Evolutionary conservation across 164 flowering plant species (phyloP), one percentile per base, ranked within the genome.

Genomic region (Aristolochia fimbriata): DNA sequence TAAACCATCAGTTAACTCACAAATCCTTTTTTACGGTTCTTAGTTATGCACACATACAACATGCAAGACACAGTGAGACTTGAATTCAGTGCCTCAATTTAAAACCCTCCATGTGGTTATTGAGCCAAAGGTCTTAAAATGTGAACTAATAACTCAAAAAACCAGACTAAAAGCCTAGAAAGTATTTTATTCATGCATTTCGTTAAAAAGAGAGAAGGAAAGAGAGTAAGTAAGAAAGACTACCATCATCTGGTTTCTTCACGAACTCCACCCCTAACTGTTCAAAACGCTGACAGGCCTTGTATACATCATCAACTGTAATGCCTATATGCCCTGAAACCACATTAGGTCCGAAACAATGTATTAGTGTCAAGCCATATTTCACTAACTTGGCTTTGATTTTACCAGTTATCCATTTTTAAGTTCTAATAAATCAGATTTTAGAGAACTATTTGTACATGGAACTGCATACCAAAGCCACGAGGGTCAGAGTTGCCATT

Each of bases 401-500:
- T 49, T 49, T 15, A 49, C 19, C 8, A 15, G 30, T 27, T 27
- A 27, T 27, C 30, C 30, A 2, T 27, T 17, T 20, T n/a, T n/a
- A 2, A 17, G 52, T 17, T 49, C 52, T 4, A 49, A 49, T 4
- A 49, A 1, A 20, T 1, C 52, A 17, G 0, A 17, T 17, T 49
- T 20, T 20, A 2, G 22, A 49, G n/a, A 49, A 10, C 22, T 17
- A 49, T 6, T 4, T 49, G 52, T 49, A 20, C 20, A 17, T 49
- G 31, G 24, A 65, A 46, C 21, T 53, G 63, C 82, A 62, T 78
- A 93, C 99, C 99, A 78, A 86, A 93, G 41, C 97, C 97, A 73
- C 89, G 89, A 65, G 99, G 97, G 49, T 93, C 96, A 22, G 91
- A 76, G 74, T 90, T 90, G 57, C 97, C 97, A 76, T 78, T 88